Evolutionary conservation across 2,329 filamentous ascomycete genomes (phyloP).

Genomic region (Pseudogymnoascus sp.): DNA sequence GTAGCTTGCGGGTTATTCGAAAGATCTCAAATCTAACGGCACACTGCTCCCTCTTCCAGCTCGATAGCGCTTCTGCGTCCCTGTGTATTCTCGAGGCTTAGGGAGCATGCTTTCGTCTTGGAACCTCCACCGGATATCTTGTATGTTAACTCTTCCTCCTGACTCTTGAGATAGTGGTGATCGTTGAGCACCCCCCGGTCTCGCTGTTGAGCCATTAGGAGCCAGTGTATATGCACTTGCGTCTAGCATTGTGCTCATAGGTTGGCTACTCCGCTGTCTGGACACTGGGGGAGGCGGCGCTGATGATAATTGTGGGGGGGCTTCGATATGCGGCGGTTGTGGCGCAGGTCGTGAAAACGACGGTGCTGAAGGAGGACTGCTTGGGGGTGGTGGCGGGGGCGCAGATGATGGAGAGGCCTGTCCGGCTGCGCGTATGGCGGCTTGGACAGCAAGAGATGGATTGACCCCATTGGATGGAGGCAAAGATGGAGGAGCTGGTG

Average conservation of each 20-base stretch:
- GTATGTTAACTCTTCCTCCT: constrained; percentile 49
- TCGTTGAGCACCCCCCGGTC: constrained; percentile 19
- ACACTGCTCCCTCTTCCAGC: constrained; percentile 92
- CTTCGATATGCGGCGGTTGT: constrained; percentile 30
- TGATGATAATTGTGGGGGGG: constrained; percentile 34
- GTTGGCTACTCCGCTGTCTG: constrained; percentile 36
- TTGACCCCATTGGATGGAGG: constrained; percentile 27
- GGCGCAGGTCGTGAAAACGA: constrained; percentile 34
- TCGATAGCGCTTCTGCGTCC: constrained; percentile 71
- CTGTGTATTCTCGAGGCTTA: constrained; percentile 73
- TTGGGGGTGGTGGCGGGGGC: constrained; percentile 36
- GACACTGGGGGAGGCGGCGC: constrained; percentile 38
- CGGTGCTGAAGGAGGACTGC: constrained; percentile 38
- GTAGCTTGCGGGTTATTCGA: constrained; percentile 20
- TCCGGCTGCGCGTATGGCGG: constrained; percentile 40
- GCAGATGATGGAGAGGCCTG: constrained; percentile 37
- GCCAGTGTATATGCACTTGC: constrained; percentile 69
- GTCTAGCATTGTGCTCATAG: constrained; percentile 60
- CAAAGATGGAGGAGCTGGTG: constrained; percentile 35
- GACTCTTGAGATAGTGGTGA: constrained; percentile 25
- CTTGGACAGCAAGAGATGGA: constrained; percentile 40
- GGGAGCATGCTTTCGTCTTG: constrained; percentile 76
- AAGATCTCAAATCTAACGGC: constrained; percentile 69
- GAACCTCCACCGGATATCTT: constrained; percentile 82
- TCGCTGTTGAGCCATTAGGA: constrained; percentile 45